A percentile compares a stretch with the other conserved stretches of the same genome.
phyloP scores from a whole-genome alignment of 805 yeast species.

The Allodekkera sacchari region DNA sequence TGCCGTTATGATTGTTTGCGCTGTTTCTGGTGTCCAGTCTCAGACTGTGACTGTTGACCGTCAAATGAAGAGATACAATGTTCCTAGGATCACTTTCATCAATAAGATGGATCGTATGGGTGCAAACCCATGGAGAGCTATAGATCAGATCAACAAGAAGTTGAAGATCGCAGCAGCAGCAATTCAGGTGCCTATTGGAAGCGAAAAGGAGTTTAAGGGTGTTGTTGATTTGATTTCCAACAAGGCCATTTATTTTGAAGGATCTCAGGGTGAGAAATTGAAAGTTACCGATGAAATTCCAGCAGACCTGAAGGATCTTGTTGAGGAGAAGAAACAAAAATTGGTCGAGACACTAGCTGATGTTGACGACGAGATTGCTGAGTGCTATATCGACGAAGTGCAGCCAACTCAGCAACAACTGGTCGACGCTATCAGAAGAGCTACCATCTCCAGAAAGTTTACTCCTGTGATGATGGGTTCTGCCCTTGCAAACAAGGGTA shows the following conservation, averaged over 20 bases:
- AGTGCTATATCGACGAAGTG: slow-evolving; percentile 80
- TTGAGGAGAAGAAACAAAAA: slow-evolving; percentile 79
- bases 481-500: slow-evolving; percentile 92
- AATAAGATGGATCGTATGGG: slow-evolving; percentile 99
- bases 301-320: slow-evolving; percentile 67
- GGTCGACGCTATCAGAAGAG: slow-evolving; percentile 81
- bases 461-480: slow-evolving; percentile 99
- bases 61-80: slow-evolving; percentile 97
- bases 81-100: slow-evolving; percentile 92
- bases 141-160: slow-evolving; percentile 82
- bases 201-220: slow-evolving; percentile 79
- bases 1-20: slow-evolving; percentile 97
- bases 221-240: slow-evolving; percentile 86
- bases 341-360: slow-evolving; percentile 94
- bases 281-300: slow-evolving; percentile 61
- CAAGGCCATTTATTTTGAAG: slow-evolving; percentile 83
- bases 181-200: slow-evolving; percentile 95
- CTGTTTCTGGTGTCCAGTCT: slow-evolving; percentile 96
- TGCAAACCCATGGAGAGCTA: slow-evolving; percentile 91
- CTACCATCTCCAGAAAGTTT: slow-evolving; percentile 91
- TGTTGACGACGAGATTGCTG: slow-evolving; percentile 96
- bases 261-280: slow-evolving; percentile 78
- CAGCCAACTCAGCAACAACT: slow-evolving; percentile 83
- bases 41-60: slow-evolving; percentile 98
- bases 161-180: slow-evolving; percentile 95